Base-by-base conservation (phyloP, 345 rosid genomes). In the Salix purpurea region DNA sequence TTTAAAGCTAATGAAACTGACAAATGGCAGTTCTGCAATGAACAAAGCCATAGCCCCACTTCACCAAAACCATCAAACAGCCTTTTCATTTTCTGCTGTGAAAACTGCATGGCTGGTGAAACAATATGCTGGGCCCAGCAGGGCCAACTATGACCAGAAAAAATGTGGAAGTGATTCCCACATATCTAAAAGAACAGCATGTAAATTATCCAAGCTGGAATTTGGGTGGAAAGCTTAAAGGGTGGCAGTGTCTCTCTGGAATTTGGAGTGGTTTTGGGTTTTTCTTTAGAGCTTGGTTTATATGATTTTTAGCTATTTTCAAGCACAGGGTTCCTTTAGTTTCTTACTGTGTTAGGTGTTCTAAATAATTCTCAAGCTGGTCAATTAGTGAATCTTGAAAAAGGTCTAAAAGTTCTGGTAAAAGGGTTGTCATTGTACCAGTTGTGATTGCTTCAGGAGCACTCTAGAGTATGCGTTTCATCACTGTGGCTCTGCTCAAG, bases 251-350 rank as follows among this genome's bases (percentile, higher is more conserved):
- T 73, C 40, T 44, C 37, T 54, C 23, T 56, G 61, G 26, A 56
- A 73, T 76, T 73, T 58, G 46, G 36, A 68, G 72, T 78, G 61
- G 6, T 54, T 67, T 42, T 32, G 44, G 61, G 73, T 26, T 16
- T 67, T 12, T 64, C 21, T 52, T 23, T 10, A 40, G 10, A 28
- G 70, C 48, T 21, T 77, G 52, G 21, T 28, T 37, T 19, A 39
- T 34, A 4, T 26, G 4, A 30, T 75, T 44, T n/a, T 23, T 52
- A 14, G 69, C 34, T 62, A 26, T 23, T 28, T 26, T 26, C 48
- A 40, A 16, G 7, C 28, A 40, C 5, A 18, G 32, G 50, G 39
- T n/a, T 74, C 61, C n/a, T 30, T 30, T 13, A 14, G 13, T 70
- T 56, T 54, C 19, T 34, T 32, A 12, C 16, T 46, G 16, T 28